Evolutionary conservation across 2,329 filamentous ascomycete genomes (phyloP).

Genomic region (Pochonia chlamydosporia): DNA sequence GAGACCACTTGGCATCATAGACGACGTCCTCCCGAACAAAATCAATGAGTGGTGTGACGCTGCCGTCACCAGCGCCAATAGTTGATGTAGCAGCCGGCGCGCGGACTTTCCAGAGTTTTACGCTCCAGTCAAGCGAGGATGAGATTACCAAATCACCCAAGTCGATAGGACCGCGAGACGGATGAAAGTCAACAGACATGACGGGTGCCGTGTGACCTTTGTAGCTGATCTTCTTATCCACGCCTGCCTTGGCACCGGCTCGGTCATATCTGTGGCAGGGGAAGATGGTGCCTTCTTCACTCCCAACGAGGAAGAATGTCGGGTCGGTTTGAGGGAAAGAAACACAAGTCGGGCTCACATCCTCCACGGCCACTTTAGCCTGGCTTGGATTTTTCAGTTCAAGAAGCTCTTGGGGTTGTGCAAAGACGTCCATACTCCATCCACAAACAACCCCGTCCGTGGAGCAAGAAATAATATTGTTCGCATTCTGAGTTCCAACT

Average conservation of each 20-base stretch:
- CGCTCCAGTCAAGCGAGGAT: slow-evolving; percentile 93
- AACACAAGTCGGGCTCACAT: slow-evolving; percentile 90
- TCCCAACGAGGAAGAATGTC: slow-evolving; percentile 95
- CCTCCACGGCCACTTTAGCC: slow-evolving; percentile 72
- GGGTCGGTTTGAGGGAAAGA: slow-evolving; percentile 93
- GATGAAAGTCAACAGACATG: slow-evolving; percentile 95
- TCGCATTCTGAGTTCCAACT: slow-evolving; percentile 95
- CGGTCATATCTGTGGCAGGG: slow-evolving; percentile 96
- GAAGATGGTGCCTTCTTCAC: slow-evolving; percentile 93
- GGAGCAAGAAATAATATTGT: slow-evolving; percentile 95
- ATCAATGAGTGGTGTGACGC: slow-evolving; percentile 73
- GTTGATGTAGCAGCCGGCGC: slow-evolving; percentile 69
- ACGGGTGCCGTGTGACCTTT: slow-evolving; percentile 87
- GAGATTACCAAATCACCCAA: slow-evolving; percentile 89
- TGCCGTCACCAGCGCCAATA: slow-evolving; percentile 42
- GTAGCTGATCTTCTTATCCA: slow-evolving; percentile 85
- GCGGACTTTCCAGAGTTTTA: slow-evolving; percentile 93
- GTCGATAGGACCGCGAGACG: slow-evolving; percentile 84
- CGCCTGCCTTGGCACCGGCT: slow-evolving; percentile 91
- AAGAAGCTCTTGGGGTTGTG: slow-evolving; percentile 90
- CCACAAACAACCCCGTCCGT: slow-evolving; percentile 96
- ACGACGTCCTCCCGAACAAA: slow-evolving; percentile 93
- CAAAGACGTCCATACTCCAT: slow-evolving; percentile 97
- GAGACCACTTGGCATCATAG: slow-evolving; percentile 94
- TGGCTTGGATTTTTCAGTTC: slow-evolving; percentile 81